Percentiles rank a stretch among this genome's conserved stretches.
phyloP scores from a whole-genome alignment of 164 flowering plant genomes.

The Annona squamosa region DNA sequence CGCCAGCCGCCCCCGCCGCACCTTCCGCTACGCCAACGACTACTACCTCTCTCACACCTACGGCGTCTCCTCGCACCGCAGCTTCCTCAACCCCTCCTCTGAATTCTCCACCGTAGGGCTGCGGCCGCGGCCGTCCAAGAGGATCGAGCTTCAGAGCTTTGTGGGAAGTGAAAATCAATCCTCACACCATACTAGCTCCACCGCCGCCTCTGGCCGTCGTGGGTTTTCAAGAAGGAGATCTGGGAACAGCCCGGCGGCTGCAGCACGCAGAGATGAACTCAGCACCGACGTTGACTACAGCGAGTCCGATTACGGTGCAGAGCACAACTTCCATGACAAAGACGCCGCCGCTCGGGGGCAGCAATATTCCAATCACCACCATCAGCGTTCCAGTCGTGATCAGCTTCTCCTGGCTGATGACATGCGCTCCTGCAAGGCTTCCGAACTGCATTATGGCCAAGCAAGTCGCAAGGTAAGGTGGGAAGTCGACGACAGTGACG shows the following conservation, averaged over 20 bases:
- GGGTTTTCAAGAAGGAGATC: not conserved
- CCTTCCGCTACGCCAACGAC: constrained; percentile 42
- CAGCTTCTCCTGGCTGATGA: constrained; percentile 24
- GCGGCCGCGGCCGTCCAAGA: not conserved
- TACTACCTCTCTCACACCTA: constrained; percentile 33
- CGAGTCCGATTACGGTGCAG: constrained; percentile 1
- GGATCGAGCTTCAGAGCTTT: constrained; percentile 63
- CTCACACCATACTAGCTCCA: not conserved
- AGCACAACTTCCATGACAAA: constrained; percentile 13
- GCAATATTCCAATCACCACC: not conserved
- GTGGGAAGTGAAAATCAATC: constrained; percentile 15
- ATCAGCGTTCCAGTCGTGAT: constrained; percentile 9
- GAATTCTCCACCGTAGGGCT: constrained; percentile 24
- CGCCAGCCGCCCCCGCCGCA: constrained; percentile 3
- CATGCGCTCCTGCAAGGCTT: not conserved
- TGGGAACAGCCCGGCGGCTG: not conserved
- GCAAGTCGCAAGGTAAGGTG: not conserved
- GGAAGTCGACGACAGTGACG: constrained; percentile 3
- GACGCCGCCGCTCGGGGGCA: constrained; percentile 6
- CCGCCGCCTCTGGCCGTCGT: not conserved
- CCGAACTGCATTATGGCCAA: not conserved
- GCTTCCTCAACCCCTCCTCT: constrained; percentile 24
- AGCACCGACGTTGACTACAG: not conserved
- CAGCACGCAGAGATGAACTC: not conserved
- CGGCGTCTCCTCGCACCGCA: constrained; percentile 6